Conservation (phyloP, 2,329 filamentous ascomycete species). For the Xylaria sp. region DNA sequence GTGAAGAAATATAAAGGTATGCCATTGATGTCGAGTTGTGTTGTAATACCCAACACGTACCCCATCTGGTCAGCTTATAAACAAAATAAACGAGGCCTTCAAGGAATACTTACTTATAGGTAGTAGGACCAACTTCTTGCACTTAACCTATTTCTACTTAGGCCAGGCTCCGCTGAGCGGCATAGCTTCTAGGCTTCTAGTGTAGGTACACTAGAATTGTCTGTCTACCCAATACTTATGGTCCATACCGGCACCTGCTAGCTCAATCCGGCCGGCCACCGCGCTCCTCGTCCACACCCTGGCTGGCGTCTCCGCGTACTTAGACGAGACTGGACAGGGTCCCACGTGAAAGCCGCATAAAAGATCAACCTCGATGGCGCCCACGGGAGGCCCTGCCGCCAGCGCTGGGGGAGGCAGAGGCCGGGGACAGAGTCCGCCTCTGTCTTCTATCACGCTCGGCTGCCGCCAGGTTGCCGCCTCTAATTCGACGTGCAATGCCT, state of each 20-base stretch:
- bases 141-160: too few species aligned
- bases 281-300: conserved; percentile 22
- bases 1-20: too few species aligned
- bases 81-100: too few species aligned
- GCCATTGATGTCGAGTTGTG: too few species aligned
- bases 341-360: conserved; percentile 14
- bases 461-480: conserved; percentile 50
- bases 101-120: too few species aligned
- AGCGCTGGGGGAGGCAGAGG: conserved; percentile 16
- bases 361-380: conserved; percentile 41
- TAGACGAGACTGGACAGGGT: conserved; percentile 22
- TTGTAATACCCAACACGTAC: too few species aligned
- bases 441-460: conserved; percentile 9
- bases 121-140: too few species aligned
- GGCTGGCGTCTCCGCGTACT: conserved; percentile 29
- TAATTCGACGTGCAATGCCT: conserved; percentile 55
- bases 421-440: conserved; percentile 2
- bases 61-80: too few species aligned
- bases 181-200: too few species aligned
- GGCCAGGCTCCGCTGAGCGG: too few species aligned
- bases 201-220: too few species aligned
- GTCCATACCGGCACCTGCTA: conserved; percentile 7
- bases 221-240: too few species aligned
- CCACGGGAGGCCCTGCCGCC: conserved; percentile 37
- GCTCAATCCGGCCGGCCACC: conserved; percentile 17